These are phyloP conservation scores for Amphicarpaea edgeworthii DNA, from an alignment of 306 rosid genomes.

Conservation along the genomic window DNA sequence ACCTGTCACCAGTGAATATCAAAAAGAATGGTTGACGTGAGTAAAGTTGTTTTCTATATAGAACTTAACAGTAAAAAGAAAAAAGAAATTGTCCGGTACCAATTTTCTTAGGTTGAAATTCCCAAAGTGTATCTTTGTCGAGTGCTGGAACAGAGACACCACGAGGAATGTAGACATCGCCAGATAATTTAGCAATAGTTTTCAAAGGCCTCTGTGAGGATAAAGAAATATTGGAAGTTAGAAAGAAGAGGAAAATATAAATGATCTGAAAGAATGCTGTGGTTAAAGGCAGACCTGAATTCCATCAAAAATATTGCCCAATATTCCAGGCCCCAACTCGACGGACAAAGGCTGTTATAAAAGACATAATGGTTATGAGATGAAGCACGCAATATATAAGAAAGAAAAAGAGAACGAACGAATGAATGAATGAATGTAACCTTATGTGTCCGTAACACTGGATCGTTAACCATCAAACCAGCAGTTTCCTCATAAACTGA, in stretches of 20 bases:
- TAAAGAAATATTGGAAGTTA: neutral
- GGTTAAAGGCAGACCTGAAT: slow-evolving; percentile 78
- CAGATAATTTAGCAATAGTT: slow-evolving; percentile 93
- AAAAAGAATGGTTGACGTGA: slow-evolving; percentile 9
- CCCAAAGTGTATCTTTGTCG: slow-evolving; percentile 96
- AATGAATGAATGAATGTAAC: no score
- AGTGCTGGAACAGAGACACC: slow-evolving; percentile 98
- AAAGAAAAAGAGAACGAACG: slow-evolving; percentile 29
- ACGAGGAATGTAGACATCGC: slow-evolving; percentile 98
- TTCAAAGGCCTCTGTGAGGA: slow-evolving; percentile 88
- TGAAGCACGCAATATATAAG: slow-evolving; percentile 33
- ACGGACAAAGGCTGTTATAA: slow-evolving; percentile 92
- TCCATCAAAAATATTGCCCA: slow-evolving; percentile 98
- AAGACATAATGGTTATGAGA: slow-evolving; percentile 43
- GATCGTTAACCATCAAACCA: slow-evolving; percentile 94
- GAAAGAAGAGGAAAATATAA: neutral
- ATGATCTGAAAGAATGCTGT: neutral
- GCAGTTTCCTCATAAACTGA: slow-evolving; percentile 99
- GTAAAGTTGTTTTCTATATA: neutral
- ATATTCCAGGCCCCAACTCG: slow-evolving; percentile 98
- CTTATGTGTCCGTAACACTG: slow-evolving; percentile 94
- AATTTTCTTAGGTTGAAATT: slow-evolving; percentile 87
- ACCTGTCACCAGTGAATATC: slow-evolving; percentile 60
- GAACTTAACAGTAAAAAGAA: slow-evolving; percentile 12
- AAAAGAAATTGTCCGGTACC: slow-evolving; percentile 51